phyloP scores from a whole-genome alignment of 164 flowering plant species.

The Hamamelis virginiana region DNA sequence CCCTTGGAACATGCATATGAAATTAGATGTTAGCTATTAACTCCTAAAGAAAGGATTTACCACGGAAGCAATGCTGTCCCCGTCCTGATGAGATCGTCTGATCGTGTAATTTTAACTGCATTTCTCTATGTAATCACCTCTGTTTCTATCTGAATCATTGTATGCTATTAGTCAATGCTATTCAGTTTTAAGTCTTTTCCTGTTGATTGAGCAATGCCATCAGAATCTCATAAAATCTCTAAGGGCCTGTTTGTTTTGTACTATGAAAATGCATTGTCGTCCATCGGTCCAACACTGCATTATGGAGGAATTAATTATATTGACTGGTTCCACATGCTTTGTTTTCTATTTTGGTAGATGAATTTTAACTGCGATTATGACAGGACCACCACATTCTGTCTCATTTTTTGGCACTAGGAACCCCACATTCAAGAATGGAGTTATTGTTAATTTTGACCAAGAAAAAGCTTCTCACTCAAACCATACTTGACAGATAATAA shows the following conservation, averaged over 20 bases:
- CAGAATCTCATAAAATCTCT: not conserved
- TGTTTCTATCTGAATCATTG: constrained; percentile 7
- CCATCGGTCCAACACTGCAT: not conserved
- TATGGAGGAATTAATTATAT: not conserved
- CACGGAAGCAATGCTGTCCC: constrained; percentile 4
- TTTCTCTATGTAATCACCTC: constrained; percentile 7
- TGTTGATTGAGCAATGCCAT: too few species aligned
- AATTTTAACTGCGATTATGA: not conserved
- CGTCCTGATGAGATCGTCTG: constrained; percentile 13
- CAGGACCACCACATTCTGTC: not conserved
- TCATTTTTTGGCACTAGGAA: too few species aligned
- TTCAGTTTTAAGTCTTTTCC: not conserved
- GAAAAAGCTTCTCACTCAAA: not conserved
- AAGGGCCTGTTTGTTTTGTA: not conserved
- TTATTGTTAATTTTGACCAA: not conserved
- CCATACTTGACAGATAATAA: not conserved
- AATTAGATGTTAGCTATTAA: constrained; percentile 6
- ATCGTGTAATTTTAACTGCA: constrained; percentile 12
- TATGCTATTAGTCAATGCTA: not conserved
- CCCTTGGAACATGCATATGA: constrained; percentile 35
- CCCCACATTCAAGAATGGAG: too few species aligned
- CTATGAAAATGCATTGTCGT: not conserved
- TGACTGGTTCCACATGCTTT: constrained; percentile 1
- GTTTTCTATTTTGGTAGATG: not conserved
- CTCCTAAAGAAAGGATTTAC: constrained; percentile 3